Evolutionary conservation across 306 rosid genomes (phyloP).

Genomic region (Arachis hypogaea): DNA sequence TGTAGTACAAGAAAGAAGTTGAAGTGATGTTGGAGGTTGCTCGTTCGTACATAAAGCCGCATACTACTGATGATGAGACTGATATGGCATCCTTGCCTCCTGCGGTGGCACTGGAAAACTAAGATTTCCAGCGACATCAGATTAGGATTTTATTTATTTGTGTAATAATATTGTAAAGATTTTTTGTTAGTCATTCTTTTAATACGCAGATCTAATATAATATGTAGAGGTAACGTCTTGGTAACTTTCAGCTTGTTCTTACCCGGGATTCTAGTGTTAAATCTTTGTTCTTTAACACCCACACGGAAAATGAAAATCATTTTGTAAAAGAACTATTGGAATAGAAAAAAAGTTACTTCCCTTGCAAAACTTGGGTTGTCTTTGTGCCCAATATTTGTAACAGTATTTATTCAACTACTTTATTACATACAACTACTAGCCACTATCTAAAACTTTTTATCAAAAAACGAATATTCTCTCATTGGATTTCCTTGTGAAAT

Average conservation of each 20-base stretch:
- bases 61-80: constrained; percentile 39
- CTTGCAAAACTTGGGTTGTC: no score
- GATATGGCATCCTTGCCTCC: constrained; percentile 44
- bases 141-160: constrained; percentile 37
- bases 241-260: constrained; percentile 42
- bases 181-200: constrained; percentile 35
- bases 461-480: no score
- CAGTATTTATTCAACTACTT: no score
- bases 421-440: no score
- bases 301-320: constrained; percentile 18
- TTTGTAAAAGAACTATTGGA: no score
- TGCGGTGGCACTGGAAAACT: constrained; percentile 44
- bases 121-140: constrained; percentile 34
- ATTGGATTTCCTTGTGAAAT: no score
- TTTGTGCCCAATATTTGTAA: no score
- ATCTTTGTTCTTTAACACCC: constrained; percentile 9
- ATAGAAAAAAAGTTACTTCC: no score
- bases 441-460: no score
- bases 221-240: constrained; percentile 28
- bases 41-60: constrained; percentile 53
- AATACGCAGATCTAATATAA: constrained; percentile 27
- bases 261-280: constrained; percentile 23
- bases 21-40: constrained; percentile 80
- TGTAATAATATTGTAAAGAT: constrained; percentile 41
- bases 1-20: constrained; percentile 94